Percentiles rank a stretch among this genome's conserved stretches.
Conservation (phyloP, 768 basidiomycete species). For the Boletus vermiculosoides region DNA sequence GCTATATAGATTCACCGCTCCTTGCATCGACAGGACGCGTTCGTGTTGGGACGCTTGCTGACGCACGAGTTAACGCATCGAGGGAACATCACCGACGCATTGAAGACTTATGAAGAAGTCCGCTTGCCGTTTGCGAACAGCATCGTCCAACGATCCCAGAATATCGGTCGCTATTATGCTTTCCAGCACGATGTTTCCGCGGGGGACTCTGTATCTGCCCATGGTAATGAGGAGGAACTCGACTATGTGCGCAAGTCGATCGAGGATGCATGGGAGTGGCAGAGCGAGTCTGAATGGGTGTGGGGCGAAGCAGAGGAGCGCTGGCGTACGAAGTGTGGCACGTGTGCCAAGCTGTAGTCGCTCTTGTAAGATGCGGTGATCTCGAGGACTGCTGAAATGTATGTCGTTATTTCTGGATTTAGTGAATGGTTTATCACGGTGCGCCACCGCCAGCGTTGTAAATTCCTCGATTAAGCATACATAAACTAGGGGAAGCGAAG, state of each 20-base stretch:
- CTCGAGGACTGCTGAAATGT: not conserved
- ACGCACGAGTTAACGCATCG: slow-evolving; percentile 21
- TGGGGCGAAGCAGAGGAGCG: slow-evolving; percentile 14
- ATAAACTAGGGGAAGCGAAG: no score
- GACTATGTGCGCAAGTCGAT: slow-evolving; percentile 8
- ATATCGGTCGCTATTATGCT: slow-evolving; percentile 25
- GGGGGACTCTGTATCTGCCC: slow-evolving; percentile 1
- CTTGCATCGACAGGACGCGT: slow-evolving; percentile 24
- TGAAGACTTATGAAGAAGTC: slow-evolving; percentile 33
- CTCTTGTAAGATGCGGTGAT: not conserved
- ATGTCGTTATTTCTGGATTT: no score
- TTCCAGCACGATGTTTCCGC: slow-evolving; percentile 7
- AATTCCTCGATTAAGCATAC: no score
- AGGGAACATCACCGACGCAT: slow-evolving; percentile 25
- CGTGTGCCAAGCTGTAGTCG: not conserved
- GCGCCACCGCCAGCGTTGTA: no score
- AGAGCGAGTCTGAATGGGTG: slow-evolving; percentile 4
- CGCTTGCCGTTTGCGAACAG: slow-evolving; percentile 32
- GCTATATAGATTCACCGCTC: not conserved
- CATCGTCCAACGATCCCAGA: slow-evolving; percentile 17
- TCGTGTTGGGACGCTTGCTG: slow-evolving; percentile 31
- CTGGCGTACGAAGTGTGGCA: not conserved
- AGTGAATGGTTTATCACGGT: no score
- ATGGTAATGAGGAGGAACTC: slow-evolving; percentile 7
- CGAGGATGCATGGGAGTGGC: slow-evolving; percentile 21